A percentile compares a stretch with the other conserved stretches of the same genome.
Conservation (phyloP, 352 stramenopile species). For the Peronospora tabacina region DNA sequence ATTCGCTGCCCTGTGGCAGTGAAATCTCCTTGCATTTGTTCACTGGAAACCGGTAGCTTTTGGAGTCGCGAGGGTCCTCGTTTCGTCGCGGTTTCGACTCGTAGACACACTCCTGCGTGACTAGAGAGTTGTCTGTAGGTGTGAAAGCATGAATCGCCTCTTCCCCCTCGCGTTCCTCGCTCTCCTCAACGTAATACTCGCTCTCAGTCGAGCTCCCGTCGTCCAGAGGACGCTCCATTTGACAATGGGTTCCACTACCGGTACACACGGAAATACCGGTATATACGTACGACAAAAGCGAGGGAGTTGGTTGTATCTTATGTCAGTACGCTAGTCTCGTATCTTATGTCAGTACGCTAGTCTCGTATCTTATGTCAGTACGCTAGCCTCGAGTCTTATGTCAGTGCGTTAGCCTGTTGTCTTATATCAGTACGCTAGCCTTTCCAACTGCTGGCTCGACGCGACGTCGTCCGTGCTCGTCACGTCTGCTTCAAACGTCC, state of each 20-base stretch:
- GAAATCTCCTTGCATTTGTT: constrained; percentile 1
- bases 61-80: constrained; percentile 1
- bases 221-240: constrained; percentile 10
- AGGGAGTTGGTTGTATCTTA: too few relatives aligned
- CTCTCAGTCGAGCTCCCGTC: constrained; percentile 30
- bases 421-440: too few relatives aligned
- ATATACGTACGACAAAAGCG: too few relatives aligned
- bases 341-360: too few relatives aligned
- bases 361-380: not conserved
- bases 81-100: not conserved
- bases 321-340: too few relatives aligned
- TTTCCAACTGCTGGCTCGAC: constrained; percentile 41
- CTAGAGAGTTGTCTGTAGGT: not conserved
- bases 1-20: constrained; percentile 19
- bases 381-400: too few relatives aligned
- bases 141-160: not conserved
- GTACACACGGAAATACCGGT: too few relatives aligned
- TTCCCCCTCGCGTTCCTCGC: constrained; percentile 2
- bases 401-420: too few relatives aligned
- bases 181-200: constrained; percentile 24
- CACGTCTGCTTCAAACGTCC: constrained; percentile 54
- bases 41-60: not conserved
- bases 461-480: constrained; percentile 29
- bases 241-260: not conserved
- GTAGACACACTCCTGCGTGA: not conserved